Conservation (phyloP, 192 early-diverging fungal species). For the Backusella parvicylindrica region DNA sequence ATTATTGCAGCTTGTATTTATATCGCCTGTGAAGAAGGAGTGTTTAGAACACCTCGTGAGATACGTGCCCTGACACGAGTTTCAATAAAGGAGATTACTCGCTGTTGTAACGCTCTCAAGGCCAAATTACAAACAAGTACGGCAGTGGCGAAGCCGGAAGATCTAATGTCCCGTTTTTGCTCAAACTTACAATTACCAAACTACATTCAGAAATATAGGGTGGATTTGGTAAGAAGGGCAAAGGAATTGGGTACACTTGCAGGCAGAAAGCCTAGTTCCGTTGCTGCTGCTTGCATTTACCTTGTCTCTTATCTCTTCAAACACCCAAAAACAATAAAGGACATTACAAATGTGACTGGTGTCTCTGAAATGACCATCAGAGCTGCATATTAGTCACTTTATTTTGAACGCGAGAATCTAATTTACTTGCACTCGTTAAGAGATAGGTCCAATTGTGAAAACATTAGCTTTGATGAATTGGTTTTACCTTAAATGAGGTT, state of each 20-base stretch:
- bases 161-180: constrained; percentile 80
- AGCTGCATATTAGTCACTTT: constrained; percentile 75
- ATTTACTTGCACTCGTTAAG: constrained; percentile 42
- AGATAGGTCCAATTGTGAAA: constrained; percentile 30
- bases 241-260: constrained; percentile 80
- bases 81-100: constrained; percentile 91
- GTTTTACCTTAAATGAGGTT: constrained; percentile 30
- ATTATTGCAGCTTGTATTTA: constrained; percentile 93
- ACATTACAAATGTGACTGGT: constrained; percentile 82
- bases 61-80: constrained; percentile 88
- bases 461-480: constrained; percentile 36
- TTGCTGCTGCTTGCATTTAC: constrained; percentile 91
- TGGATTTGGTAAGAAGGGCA: constrained; percentile 68
- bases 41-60: constrained; percentile 91
- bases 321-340: constrained; percentile 63
- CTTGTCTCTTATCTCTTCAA: constrained; percentile 75
- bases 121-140: constrained; percentile 54
- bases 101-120: constrained; percentile 72
- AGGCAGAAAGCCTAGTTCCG: constrained; percentile 87
- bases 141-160: constrained; percentile 64
- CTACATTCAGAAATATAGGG: constrained; percentile 66
- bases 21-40: constrained; percentile 85
- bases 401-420: constrained; percentile 56
- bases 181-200: constrained; percentile 69
- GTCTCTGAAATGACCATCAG: constrained; percentile 96